Percentiles rank a stretch among this genome's conserved stretches.
Evolutionary conservation across 192 early-diverging fungal species (phyloP).

Genomic region (Entomortierella chlamydospora): DNA sequence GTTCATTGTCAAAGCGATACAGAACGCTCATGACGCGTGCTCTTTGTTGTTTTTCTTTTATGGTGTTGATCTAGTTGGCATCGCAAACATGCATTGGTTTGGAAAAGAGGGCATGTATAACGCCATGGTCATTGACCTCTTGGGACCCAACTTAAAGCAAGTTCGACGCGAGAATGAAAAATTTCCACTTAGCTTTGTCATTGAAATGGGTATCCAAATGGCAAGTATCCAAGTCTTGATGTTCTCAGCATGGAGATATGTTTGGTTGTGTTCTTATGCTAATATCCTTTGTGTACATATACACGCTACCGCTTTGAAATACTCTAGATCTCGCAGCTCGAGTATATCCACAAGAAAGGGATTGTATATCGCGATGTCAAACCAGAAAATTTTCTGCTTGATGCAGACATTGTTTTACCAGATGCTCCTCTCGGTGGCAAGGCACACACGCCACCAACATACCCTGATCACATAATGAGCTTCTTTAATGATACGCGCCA

Average conservation of each 20-base stretch:
- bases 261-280: too few species aligned
- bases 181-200: conserved; percentile 57
- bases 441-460: conserved; percentile 26
- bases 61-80: conserved; percentile 49
- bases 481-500: conserved; percentile 37
- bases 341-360: conserved; percentile 66
- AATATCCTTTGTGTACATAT: not conserved
- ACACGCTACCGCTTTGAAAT: not conserved
- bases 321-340: conserved; percentile 52
- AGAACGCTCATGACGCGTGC: too few species aligned
- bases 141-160: conserved; percentile 66
- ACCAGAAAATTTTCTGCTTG: conserved; percentile 72
- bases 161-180: conserved; percentile 54
- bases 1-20: too few species aligned
- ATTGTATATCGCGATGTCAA: conserved; percentile 75
- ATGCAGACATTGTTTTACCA: conserved; percentile 50
- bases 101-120: conserved; percentile 61
- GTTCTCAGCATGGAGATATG: too few species aligned
- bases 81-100: conserved; percentile 66
- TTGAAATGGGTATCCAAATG: conserved; percentile 66
- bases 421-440: conserved; percentile 19
- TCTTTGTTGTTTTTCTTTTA: too few species aligned
- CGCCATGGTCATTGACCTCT: conserved; percentile 65
- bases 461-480: conserved; percentile 32
- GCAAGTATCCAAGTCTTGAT: too few species aligned